Percentiles rank a stretch among this genome's conserved stretches.
Conservation (phyloP, 768 basidiomycete genomes). For the Xerocomellus chrysenteron region DNA sequence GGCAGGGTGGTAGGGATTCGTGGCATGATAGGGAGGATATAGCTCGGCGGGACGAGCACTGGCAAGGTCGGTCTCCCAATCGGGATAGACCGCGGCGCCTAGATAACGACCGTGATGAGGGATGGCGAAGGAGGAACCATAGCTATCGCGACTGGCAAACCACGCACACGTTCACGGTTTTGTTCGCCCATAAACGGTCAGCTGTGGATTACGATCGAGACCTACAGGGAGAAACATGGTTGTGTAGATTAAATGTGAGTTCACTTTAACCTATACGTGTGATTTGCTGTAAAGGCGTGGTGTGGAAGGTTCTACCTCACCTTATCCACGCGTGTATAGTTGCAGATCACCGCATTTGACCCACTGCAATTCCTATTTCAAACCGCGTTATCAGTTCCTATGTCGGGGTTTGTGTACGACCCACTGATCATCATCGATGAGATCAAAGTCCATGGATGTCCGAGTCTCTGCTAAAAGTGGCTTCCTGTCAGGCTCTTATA, state of each 20-base stretch:
- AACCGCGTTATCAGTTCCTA: neutral
- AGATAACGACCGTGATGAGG: constrained; percentile 23
- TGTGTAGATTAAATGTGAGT: constrained; percentile 48
- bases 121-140: constrained; percentile 17
- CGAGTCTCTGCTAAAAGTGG: neutral
- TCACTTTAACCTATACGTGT: constrained; percentile 1
- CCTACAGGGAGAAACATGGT: constrained; percentile 51
- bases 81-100: constrained; percentile 24
- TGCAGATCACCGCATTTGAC: constrained; percentile 13
- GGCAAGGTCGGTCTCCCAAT: constrained; percentile 20
- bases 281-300: constrained; percentile 1
- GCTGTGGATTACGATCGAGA: constrained; percentile 33
- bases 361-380: neutral
- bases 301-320: neutral
- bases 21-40: constrained; percentile 36
- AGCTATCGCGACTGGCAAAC: constrained; percentile 18
- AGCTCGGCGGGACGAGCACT: constrained; percentile 9
- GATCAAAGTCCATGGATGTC: neutral
- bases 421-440: constrained; percentile 21
- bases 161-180: constrained; percentile 33
- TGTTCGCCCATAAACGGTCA: constrained; percentile 29
- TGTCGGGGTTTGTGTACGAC: neutral
- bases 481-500: constrained; percentile 11
- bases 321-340: neutral
- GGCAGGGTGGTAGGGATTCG: constrained; percentile 35